A percentile compares a stretch with the other conserved stretches of the same genome.
phyloP scores from a whole-genome alignment of 495 filamentous ascomycete genomes.

The Aspergillus sclerotiicarbonarius region DNA sequence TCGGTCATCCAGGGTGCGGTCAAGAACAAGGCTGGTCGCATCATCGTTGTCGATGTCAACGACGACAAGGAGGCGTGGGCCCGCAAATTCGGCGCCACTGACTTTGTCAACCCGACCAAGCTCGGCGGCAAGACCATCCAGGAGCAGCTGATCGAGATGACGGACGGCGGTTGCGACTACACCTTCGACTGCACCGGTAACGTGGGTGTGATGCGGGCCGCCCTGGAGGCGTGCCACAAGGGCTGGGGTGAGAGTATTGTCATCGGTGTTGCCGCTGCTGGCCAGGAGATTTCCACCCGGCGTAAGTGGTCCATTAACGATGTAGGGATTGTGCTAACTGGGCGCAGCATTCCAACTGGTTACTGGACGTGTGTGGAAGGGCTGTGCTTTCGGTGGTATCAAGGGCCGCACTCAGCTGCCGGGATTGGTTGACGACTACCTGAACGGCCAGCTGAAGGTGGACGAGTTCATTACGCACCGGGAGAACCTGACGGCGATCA shows the following conservation, averaged over 20 bases:
- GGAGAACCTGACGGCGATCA: slow-evolving; percentile 75
- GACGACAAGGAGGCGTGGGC: slow-evolving; percentile 88
- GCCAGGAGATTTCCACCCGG: slow-evolving; percentile 93
- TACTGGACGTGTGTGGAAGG: slow-evolving; percentile 95
- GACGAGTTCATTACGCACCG: slow-evolving; percentile 99
- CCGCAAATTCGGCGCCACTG: slow-evolving; percentile 90
- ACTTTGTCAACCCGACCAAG: slow-evolving; percentile 93
- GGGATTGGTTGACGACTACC: slow-evolving; percentile 85
- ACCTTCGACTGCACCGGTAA: slow-evolving; percentile 99
- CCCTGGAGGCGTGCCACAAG: slow-evolving; percentile 98
- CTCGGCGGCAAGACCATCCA: slow-evolving; percentile 75
- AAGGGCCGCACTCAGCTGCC: slow-evolving; percentile 94
- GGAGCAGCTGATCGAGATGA: slow-evolving; percentile 93
- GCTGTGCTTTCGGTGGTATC: slow-evolving; percentile 96
- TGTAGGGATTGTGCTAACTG: slow-evolving; percentile 2
- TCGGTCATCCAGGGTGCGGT: slow-evolving; percentile 94
- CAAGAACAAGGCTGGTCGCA: slow-evolving; percentile 79
- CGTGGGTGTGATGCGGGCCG: slow-evolving; percentile 91
- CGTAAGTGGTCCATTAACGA: slow-evolving; percentile 60
- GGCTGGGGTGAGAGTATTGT: slow-evolving; percentile 98
- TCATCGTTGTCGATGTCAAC: slow-evolving; percentile 96
- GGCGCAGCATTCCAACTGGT: slow-evolving; percentile 91
- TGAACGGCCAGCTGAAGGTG: slow-evolving; percentile 87
- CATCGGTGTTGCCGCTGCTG: slow-evolving; percentile 95
- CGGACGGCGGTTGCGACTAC: slow-evolving; percentile 98